Base-by-base conservation (phyloP, 2,329 filamentous ascomycete genomes). In the Hawksworthiomyces lignivorus region DNA sequence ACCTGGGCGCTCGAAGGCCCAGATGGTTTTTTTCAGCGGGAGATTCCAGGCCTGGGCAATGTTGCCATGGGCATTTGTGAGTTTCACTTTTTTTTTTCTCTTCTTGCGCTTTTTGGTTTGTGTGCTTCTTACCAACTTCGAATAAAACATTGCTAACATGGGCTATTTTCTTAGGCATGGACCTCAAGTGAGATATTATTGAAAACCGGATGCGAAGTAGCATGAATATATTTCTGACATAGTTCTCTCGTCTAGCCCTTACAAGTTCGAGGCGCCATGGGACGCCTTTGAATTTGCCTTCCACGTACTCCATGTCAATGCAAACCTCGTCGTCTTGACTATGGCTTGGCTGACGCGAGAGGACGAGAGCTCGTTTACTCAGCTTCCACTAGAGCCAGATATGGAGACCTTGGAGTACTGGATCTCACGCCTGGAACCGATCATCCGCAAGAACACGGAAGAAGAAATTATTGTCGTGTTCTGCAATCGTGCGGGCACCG, bases 331-430 rank as follows among this genome's bases (percentile, higher is more conserved):
- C 2, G 75, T 88, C 26, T 51, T 90, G 0, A 77, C 75, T 4
- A 89, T 89, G 85, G 84, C 86, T 0, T 90, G 84, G 85, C 65
- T 85, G 24, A 87, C 83, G 2, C 66, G 58, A 42, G 77, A 68
- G 47, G 71, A 67, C 52, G 68, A 60, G 2, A 66, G 53, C 15
- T 44, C 45, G 7, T 78, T 65, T 55, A 76, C 54, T 45, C 67
- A 51, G 21, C 64, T 49, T 49, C 75, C 74, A 0, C 56, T 69
- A 1, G 73, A 79, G 37, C 82, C 84, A 0, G 84, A 89, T 49
- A 71, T 84, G 62, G 77, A 85, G 19, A 87, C 84, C 0, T 56
- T 90, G 8, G 73, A 75, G 0, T 90, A 90, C 52, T 90, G 85
- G 86, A 65, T 87, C 0, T 72, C 76, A 15, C 72, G 86, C 0